Evolutionary conservation across 306 rosid species (phyloP), one percentile per base, ranked within the genome.

Genomic region (Prunus davidiana): DNA sequence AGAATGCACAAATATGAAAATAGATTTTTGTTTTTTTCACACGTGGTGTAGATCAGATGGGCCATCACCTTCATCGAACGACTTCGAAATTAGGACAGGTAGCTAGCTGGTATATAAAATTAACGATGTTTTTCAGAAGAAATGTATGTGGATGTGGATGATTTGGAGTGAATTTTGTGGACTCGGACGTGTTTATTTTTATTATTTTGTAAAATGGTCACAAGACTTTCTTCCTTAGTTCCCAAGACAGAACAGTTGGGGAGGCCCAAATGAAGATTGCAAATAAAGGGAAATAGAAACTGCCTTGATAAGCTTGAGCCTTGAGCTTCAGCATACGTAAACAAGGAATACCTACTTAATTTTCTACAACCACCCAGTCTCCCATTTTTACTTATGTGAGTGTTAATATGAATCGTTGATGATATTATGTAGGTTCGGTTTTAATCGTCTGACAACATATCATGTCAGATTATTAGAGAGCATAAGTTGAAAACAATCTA

Each of bases 221-320:
- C 8, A 27, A 18, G 19, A 45, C 15, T 27, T 28, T 28, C 1
- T 73, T 11, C 62, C 69, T 73, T 73, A 61, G 77, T 60, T 61
- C 62, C 46, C 14, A 73, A 73, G 77, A 12, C 41, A 73, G 5
- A 27, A 25, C 7, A 27, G 60, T 46, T 73, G 56, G 22, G 13
- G 61, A 71, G 76, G 64, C 54, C 55, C 67, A 25, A 60, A 6
- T 73, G 27, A 43, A 27, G 77, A 61, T 45, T 73, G 60, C 69
- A 19, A 27, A 18, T 19, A 46, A 73, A 73, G 77, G 47, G 56
- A 61, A n/a, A 19, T 19, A 19, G 12, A 18, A 69, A 50, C 49
- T 18, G 32, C 16, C 50, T 2, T 5, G 3, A 22, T 24, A 12
- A 3, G 16, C 2, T 58, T 10, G 52, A 10, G 75, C 28, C 75